Base-by-base conservation (phyloP, 257 asterid genomes). In the Rauvolfia tetraphylla region DNA sequence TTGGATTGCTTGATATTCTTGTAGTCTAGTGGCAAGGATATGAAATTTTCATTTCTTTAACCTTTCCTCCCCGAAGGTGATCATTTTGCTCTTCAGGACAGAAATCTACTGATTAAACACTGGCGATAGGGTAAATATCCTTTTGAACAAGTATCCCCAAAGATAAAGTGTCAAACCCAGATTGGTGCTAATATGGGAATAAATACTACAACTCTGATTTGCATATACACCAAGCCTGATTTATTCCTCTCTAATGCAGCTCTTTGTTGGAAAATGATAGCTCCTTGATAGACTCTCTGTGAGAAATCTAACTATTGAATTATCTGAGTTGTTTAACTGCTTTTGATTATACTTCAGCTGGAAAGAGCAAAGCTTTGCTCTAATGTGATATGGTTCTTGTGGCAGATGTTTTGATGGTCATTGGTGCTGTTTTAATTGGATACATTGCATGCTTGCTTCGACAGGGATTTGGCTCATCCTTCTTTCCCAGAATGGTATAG, bases 321-420 rank as follows among this genome's bases (percentile, higher is more conserved):
- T 34, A 34, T 36, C 17, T 6, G 7, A 31, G 17, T 11, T 25
- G 15, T 38, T 17, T 6, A 36, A 57, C 25, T 38, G 41, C 27
- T 34, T 23, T 38, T 8, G 15, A 15, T 54, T 6, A 9, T 31
- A 41, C 39, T 75, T 44, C n/a, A 38, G 39, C 59, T 33, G 10
- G 5, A 36, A n/a, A 6, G 3, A 14, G 56, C 23, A 36, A 72
- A 9, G 76, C 36, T 67, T 72, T 65, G 53, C 54, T 69, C 78
- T 79, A 61, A 81, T 49, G 17, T 39, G 1, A 36, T 68, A 68
- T 73, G 62, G 71, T 74, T 75, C 79, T 63, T 83, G 58, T 78
- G 80, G 89, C 96, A 93, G 99, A 93, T 89, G 85, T 95, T 87
- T 79, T 91, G 75, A 83, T 95, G 96, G 96, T 93, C 68, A 85